Evolutionary conservation across 306 rosid genomes (phyloP).

Genomic region (Chamaecrista fasciculata): DNA sequence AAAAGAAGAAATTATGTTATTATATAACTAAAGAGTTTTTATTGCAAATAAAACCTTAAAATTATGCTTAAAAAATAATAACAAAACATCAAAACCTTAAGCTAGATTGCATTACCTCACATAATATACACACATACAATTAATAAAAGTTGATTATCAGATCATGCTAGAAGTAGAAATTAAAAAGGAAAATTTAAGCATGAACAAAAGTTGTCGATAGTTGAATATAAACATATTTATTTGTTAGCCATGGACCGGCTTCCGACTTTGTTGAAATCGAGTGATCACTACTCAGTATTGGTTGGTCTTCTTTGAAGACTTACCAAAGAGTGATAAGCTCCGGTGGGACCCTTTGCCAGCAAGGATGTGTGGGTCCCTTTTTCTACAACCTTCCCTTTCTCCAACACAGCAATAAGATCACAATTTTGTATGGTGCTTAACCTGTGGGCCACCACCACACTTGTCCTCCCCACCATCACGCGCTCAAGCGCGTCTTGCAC

Average conservation of each 20-base stretch:
- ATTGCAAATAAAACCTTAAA: too few species aligned
- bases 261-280: too few species aligned
- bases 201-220: too few species aligned
- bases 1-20: too few species aligned
- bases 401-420: slow-evolving; percentile 39
- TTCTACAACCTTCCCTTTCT: slow-evolving; percentile 49
- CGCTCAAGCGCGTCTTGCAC: slow-evolving; percentile 46
- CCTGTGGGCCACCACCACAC: slow-evolving; percentile 55
- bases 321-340: slow-evolving; percentile 47
- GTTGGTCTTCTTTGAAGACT: slow-evolving; percentile 27
- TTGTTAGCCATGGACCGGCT: too few species aligned
- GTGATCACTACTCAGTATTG: background rate
- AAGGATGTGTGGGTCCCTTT: slow-evolving; percentile 42
- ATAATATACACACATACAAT: background rate
- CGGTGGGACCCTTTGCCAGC: slow-evolving; percentile 42
- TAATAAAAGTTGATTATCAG: background rate
- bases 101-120: background rate
- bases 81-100: background rate
- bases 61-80: background rate
- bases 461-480: slow-evolving; percentile 47
- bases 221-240: too few species aligned
- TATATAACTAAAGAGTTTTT: too few species aligned
- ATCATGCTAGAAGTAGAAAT: background rate
- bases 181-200: background rate
- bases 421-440: slow-evolving; percentile 51